Conservation (phyloP, 2,329 filamentous ascomycete genomes). For the Aspergillus uvarum region DNA sequence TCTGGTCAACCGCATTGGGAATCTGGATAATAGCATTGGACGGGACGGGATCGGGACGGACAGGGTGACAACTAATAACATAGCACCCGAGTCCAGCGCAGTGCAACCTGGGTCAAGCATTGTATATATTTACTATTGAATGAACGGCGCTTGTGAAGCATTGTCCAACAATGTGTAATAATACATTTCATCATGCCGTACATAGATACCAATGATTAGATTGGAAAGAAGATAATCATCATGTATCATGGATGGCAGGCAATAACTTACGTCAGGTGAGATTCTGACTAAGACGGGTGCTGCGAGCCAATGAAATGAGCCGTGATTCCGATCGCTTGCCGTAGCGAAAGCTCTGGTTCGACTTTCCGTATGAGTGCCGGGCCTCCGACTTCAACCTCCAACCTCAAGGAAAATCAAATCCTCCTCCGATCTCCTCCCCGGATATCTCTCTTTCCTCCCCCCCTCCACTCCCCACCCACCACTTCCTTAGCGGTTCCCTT, state of each 20-base stretch:
- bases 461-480: slow-evolving; percentile 19
- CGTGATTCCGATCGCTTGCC: slow-evolving; percentile 43
- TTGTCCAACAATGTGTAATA: too few species aligned
- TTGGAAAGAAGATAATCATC: not conserved
- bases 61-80: not conserved
- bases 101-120: not conserved
- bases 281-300: slow-evolving; percentile 14
- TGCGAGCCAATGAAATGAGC: slow-evolving; percentile 40
- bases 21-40: slow-evolving; percentile 3
- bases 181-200: too few species aligned
- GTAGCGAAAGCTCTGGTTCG: slow-evolving; percentile 40
- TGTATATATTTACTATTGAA: not conserved
- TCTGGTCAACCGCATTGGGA: not conserved
- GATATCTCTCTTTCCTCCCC: slow-evolving; percentile 15
- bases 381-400: slow-evolving; percentile 41
- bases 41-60: slow-evolving; percentile 14
- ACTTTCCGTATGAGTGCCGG: slow-evolving; percentile 22
- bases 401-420: slow-evolving; percentile 38
- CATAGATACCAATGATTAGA: not conserved
- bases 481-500: slow-evolving; percentile 20
- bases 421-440: slow-evolving; percentile 27
- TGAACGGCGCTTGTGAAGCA: too few species aligned
- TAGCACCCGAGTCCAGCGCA: not conserved
- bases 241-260: not conserved
- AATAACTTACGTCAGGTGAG: slow-evolving; percentile 3